A percentile compares a stretch with the other conserved stretches of the same genome.
Conservation (phyloP, 2,329 filamentous ascomycete genomes). For the Lasiodiplodia citricola region DNA sequence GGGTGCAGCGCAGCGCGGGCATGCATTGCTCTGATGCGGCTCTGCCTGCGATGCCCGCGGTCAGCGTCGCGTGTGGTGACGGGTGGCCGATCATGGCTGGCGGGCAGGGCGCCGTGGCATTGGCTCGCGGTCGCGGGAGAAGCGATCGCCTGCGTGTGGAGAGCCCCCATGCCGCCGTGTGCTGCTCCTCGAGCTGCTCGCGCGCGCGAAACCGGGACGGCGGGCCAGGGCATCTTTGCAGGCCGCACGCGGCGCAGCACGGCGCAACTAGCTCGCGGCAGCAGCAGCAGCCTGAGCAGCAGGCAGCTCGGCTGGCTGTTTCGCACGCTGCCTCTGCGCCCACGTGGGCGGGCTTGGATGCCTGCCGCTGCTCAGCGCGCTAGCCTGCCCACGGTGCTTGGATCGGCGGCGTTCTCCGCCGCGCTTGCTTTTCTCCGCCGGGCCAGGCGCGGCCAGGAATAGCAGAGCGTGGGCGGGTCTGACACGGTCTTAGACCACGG, state of each 20-base stretch:
- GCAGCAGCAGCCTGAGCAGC: neutral
- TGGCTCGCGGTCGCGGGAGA: conserved; percentile 20
- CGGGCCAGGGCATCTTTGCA: conserved; percentile 9
- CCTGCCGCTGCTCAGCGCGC: conserved; percentile 23
- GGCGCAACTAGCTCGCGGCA: neutral
- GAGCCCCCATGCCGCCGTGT: conserved; percentile 7
- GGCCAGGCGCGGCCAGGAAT: conserved; percentile 16
- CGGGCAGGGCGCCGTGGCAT: conserved; percentile 8
- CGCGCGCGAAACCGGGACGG: conserved; percentile 9
- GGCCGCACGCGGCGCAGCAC: conserved; percentile 11
- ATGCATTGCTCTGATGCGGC: neutral
- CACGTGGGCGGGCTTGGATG: conserved; percentile 19
- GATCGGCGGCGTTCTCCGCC: conserved; percentile 25
- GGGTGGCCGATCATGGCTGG: neutral
- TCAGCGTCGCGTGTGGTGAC: neutral
- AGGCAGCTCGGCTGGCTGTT: neutral
- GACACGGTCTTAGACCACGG: conserved; percentile 26
- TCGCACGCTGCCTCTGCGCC: conserved; percentile 8
- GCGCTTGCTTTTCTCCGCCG: conserved; percentile 24
- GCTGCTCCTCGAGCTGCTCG: conserved; percentile 15
- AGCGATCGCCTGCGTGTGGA: neutral
- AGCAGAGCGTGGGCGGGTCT: conserved; percentile 17
- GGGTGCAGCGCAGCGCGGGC: neutral
- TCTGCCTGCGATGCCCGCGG: neutral
- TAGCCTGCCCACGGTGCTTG: neutral